Conservation (phyloP, 2,329 filamentous ascomycete species). For the Pseudogymnoascus sp. region DNA sequence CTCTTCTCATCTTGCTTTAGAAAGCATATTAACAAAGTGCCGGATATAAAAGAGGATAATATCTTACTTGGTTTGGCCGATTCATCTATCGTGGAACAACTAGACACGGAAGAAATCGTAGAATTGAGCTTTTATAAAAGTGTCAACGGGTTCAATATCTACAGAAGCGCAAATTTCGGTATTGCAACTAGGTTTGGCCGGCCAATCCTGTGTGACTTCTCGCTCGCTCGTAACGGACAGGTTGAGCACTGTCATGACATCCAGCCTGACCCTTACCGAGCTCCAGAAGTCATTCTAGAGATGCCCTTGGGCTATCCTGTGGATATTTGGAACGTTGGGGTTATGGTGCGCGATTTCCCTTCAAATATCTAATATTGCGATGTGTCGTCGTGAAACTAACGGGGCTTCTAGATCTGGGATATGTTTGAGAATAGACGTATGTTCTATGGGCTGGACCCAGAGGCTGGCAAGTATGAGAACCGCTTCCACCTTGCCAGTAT, state of each 20-base stretch:
- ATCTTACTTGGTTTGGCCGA: constrained; percentile 20
- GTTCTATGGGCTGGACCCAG: constrained; percentile 21
- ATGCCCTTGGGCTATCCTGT: constrained; percentile 31
- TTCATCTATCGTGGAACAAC: constrained; percentile 20
- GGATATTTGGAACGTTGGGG: constrained; percentile 33
- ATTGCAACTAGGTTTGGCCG: too few relatives aligned
- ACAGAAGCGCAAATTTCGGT: constrained; percentile 22
- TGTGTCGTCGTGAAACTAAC: constrained; percentile 13
- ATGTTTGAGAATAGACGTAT: constrained; percentile 22
- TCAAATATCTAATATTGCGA: background rate
- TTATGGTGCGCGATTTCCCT: constrained; percentile 25
- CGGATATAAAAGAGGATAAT: constrained; percentile 23
- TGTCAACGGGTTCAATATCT: constrained; percentile 20
- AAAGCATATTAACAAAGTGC: constrained; percentile 16
- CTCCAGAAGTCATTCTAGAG: constrained; percentile 34
- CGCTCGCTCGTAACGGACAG: constrained; percentile 20
- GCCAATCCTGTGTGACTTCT: constrained; percentile 24
- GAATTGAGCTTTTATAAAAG: constrained; percentile 17
- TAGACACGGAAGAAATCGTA: constrained; percentile 21
- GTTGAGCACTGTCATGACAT: constrained; percentile 20
- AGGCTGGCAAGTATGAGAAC: constrained; percentile 20
- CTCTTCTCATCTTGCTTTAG: constrained; percentile 15
- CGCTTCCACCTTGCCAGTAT: constrained; percentile 25
- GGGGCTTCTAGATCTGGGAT: constrained; percentile 22
- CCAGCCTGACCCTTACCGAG: constrained; percentile 15